A percentile compares a stretch with the other conserved stretches of the same genome.
Conservation (phyloP, 805 yeast species). For the Kockiozyma suomiensis region DNA sequence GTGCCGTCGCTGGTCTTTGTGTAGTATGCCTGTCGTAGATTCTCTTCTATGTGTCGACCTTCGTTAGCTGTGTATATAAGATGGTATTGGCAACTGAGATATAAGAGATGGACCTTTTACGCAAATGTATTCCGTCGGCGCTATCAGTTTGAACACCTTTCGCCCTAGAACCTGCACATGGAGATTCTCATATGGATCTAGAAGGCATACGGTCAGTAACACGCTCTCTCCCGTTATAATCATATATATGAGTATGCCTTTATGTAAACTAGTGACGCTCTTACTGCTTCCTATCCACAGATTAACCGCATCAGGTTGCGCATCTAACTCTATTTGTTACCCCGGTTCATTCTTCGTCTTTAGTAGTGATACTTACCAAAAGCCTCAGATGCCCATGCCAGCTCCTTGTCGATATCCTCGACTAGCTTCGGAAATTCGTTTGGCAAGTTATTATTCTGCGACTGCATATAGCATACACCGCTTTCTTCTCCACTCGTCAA, state of each 20-base stretch:
- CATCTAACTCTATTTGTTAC: too few relatives aligned
- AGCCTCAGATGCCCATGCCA: conserved; percentile 34
- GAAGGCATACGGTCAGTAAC: too few relatives aligned
- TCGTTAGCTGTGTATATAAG: neutral
- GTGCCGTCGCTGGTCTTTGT: conserved; percentile 19
- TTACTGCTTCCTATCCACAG: conserved; percentile 45
- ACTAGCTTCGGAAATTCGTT: conserved; percentile 36
- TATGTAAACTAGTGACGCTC: conserved; percentile 36
- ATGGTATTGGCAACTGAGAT: neutral
- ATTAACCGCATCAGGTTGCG: conserved; percentile 44
- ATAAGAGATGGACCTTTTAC: conserved; percentile 13
- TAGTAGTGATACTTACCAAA: conserved; percentile 18
- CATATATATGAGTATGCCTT: too few relatives aligned
- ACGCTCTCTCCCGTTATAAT: too few relatives aligned
- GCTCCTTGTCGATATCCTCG: conserved; percentile 30
- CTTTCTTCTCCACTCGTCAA: conserved; percentile 22
- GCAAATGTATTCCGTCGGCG: conserved; percentile 38
- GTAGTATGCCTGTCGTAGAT: conserved; percentile 41
- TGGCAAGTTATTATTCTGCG: conserved; percentile 44
- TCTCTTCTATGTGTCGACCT: conserved; percentile 31
- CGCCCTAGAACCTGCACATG: conserved; percentile 43
- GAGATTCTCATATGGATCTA: conserved; percentile 45
- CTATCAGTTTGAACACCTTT: conserved; percentile 43
- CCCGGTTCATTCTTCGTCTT: too few relatives aligned
- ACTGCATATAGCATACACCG: conserved; percentile 43